Evolutionary conservation across 2,329 filamentous ascomycete species (phyloP).

Genomic region (Ilyonectria destructans): DNA sequence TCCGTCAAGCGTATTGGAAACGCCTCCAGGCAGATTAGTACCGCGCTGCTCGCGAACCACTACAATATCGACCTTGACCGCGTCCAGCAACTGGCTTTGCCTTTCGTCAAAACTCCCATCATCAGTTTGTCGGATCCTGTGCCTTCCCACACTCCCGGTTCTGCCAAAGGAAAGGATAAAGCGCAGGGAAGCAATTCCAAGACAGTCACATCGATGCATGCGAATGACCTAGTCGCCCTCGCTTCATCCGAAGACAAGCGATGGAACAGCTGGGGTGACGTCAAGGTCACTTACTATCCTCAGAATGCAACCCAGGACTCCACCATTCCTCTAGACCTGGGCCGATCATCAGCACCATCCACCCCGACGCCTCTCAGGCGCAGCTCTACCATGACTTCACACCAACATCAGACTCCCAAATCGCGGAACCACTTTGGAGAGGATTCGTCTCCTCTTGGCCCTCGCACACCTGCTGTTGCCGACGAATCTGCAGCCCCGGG

Average conservation of each 20-base stretch:
- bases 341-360: constrained; percentile 67
- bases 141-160: constrained; percentile 68
- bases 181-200: constrained; percentile 58
- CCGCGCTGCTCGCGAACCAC: constrained; percentile 85
- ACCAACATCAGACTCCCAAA: constrained; percentile 61
- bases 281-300: constrained; percentile 87
- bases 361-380: constrained; percentile 85
- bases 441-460: constrained; percentile 67
- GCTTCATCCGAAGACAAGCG: constrained; percentile 72
- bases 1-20: constrained; percentile 85
- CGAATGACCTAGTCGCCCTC: constrained; percentile 87
- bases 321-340: constrained; percentile 45
- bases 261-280: constrained; percentile 86
- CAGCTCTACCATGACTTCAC: constrained; percentile 69
- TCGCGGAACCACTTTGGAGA: constrained; percentile 53
- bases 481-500: constrained; percentile 58
- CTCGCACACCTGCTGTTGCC: constrained; percentile 58
- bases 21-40: constrained; percentile 77
- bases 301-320: constrained; percentile 50
- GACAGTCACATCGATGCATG: constrained; percentile 75
- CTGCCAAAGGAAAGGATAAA: constrained; percentile 85
- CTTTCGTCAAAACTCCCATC: constrained; percentile 83
- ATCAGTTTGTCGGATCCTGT: constrained; percentile 67
- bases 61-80: constrained; percentile 86
- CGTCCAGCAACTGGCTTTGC: constrained; percentile 85